Conservation (phyloP, 108 stramenopile genomes). For the Chaetoceros tenuissimus region DNA sequence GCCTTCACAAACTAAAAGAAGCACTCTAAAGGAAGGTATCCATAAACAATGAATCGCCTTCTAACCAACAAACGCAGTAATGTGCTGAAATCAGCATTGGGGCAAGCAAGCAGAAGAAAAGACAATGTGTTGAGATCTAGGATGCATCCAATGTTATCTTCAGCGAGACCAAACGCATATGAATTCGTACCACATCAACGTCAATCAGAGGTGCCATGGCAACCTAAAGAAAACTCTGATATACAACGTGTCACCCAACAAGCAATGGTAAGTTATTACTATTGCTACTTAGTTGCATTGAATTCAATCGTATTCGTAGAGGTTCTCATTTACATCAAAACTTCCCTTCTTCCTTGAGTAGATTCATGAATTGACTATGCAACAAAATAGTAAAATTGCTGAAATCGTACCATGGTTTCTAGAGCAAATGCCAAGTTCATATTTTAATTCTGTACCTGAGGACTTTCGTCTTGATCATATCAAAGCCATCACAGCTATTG, state of each 20-base stretch:
- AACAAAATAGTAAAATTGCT: constrained; percentile 59
- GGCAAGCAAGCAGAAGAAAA: no score
- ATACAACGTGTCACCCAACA: constrained; percentile 71
- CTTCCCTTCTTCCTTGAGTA: no score
- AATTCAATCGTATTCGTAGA: neutral
- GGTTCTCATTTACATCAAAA: constrained; percentile 3
- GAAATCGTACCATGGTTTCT: constrained; percentile 94
- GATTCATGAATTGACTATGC: constrained; percentile 77
- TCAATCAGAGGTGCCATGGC: constrained; percentile 43
- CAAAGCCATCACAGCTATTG: constrained; percentile 87
- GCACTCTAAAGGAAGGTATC: no score
- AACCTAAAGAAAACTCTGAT: constrained; percentile 65
- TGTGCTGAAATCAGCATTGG: no score
- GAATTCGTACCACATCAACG: no score
- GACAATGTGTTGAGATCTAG: no score
- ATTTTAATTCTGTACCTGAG: constrained; percentile 89
- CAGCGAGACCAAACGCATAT: no score
- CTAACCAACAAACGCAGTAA: no score
- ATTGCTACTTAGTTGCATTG: neutral
- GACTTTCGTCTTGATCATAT: constrained; percentile 92
- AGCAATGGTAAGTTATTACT: constrained; percentile 23
- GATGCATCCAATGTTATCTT: no score
- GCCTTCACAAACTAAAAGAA: no score
- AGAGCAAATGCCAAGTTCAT: constrained; percentile 84
- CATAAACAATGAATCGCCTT: no score